A percentile compares a stretch with the other conserved stretches of the same genome.
Evolutionary conservation across 805 yeast species (phyloP).

Genomic region (Candida ortonii): DNA sequence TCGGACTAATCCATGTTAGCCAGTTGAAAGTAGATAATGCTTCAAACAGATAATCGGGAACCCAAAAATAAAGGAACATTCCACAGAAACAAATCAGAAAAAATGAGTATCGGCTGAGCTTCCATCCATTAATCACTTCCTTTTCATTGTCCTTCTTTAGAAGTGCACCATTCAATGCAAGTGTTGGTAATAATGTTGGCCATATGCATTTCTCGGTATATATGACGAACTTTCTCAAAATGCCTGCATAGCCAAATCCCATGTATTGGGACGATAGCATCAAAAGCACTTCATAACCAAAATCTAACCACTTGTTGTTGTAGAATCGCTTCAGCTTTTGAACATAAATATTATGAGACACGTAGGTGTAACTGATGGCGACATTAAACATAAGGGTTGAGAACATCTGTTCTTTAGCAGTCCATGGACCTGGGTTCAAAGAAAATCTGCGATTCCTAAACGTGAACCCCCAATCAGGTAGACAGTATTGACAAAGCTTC

Average conservation of each 20-base stretch:
- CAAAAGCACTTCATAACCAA: slow-evolving; percentile 53
- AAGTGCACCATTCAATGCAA: slow-evolving; percentile 55
- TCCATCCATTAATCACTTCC: slow-evolving; percentile 61
- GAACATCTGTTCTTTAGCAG: slow-evolving; percentile 63
- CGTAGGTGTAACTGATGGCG: slow-evolving; percentile 32
- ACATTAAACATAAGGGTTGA: slow-evolving; percentile 45
- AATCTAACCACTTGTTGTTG: slow-evolving; percentile 29
- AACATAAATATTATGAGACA: slow-evolving; percentile 35
- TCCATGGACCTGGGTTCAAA: slow-evolving; percentile 65
- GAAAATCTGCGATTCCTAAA: slow-evolving; percentile 37
- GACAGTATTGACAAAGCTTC: slow-evolving; percentile 39
- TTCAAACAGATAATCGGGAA: slow-evolving; percentile 58
- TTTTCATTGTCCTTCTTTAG: slow-evolving; percentile 39
- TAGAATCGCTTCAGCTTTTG: slow-evolving; percentile 30
- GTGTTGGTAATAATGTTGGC: slow-evolving; percentile 63
- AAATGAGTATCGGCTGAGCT: slow-evolving; percentile 48
- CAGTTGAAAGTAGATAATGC: slow-evolving; percentile 61
- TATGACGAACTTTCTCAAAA: slow-evolving; percentile 56
- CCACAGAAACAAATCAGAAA: slow-evolving; percentile 40
- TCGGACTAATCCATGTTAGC: slow-evolving; percentile 65
- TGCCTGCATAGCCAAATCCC: slow-evolving; percentile 68
- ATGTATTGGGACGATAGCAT: slow-evolving; percentile 57
- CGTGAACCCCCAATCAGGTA: slow-evolving; percentile 42
- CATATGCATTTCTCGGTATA: slow-evolving; percentile 66
- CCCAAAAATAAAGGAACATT: slow-evolving; percentile 46